phyloP scores from a whole-genome alignment of 192 early-diverging fungal species.

The Kappamyces sp. region DNA sequence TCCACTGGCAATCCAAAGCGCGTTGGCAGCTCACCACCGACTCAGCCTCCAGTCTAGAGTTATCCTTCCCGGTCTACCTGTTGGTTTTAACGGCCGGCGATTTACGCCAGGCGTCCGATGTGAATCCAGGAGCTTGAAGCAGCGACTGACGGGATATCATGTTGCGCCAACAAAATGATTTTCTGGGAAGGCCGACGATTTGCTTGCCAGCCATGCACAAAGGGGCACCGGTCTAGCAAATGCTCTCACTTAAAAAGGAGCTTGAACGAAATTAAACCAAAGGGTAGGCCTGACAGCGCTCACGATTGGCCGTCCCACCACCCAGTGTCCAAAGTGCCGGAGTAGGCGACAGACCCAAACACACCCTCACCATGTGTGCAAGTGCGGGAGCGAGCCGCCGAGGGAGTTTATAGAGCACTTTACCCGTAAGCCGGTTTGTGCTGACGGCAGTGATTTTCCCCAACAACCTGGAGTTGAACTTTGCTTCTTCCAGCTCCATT shows the following conservation, averaged over 20 bases:
- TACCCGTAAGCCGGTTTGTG: background rate
- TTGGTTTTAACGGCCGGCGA: conserved; percentile 9
- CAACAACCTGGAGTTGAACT: too few species aligned
- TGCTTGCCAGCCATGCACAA: conserved; percentile 6
- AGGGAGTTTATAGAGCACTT: conserved; percentile 7
- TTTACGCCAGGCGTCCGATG: conserved; percentile 12
- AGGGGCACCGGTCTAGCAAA: conserved; percentile 14
- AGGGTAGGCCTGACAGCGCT: conserved; percentile 6
- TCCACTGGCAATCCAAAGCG: conserved; percentile 3
- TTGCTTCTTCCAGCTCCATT: too few species aligned
- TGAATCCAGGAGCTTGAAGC: background rate
- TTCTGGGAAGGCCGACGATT: background rate
- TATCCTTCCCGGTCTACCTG: background rate
- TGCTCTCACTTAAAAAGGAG: conserved; percentile 11
- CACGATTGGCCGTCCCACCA: conserved; percentile 6
- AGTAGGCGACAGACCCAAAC: background rate
- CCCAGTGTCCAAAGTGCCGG: background rate
- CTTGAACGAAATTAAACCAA: conserved; percentile 6
- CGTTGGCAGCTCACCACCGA: conserved; percentile 1
- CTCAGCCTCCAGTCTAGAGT: background rate
- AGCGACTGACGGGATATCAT: background rate
- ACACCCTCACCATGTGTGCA: conserved; percentile 13
- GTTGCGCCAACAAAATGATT: conserved; percentile 2
- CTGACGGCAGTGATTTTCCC: too few species aligned
- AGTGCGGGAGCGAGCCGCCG: conserved; percentile 4